Base-by-base conservation (phyloP, 2,329 filamentous ascomycete species). In the Aspergillus fumigatus region DNA sequence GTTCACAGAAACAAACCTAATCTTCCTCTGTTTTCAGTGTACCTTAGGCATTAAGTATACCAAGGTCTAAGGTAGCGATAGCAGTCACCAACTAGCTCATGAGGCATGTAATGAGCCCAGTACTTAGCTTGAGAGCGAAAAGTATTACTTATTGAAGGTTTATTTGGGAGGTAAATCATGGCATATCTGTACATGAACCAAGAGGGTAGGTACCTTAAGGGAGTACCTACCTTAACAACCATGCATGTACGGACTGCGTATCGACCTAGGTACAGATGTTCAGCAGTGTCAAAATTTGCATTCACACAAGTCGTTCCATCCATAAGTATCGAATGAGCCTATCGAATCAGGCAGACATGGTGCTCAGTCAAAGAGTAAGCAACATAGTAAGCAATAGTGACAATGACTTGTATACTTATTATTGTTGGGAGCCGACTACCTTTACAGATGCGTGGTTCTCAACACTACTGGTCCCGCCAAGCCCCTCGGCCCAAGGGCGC, bases 401-500 rank as follows among this genome's bases (percentile, higher is more conserved):
- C 17, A 38, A 35, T 35, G 14, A 17, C 5, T 38, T 38, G 32
- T 38, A 38, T 32, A 49, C 52, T 43, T 65, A 62, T 43, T 64
- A 62, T 68, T 70, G 69, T 71, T 68, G 64, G 66, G 69, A 65
- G 61, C 53, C 59, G 54, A 23, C 11, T 21, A 26, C 11, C 27
- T 29, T 26, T 26, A 26, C 25, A 11, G 19, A 60, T 49, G 57
- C 63, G 65, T 61, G 60, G 60, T 68, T 65, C 67, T 70, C 67
- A 70, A 69, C 65, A 67, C 58, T 59, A 67, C 58, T 59, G 66
- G 55, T 71, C 66, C 66, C 70, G 72, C 72, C 72, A 74, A 75
- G 73, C 69, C 72, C 67, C 69, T 72, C 69, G 69, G 67, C 64
- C 67, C 67, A 74, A 71, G 61, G 66, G 67, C 73, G 71, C 72